Conservation (phyloP, 306 rosid genomes). For the Cucumis cinereus region DNA sequence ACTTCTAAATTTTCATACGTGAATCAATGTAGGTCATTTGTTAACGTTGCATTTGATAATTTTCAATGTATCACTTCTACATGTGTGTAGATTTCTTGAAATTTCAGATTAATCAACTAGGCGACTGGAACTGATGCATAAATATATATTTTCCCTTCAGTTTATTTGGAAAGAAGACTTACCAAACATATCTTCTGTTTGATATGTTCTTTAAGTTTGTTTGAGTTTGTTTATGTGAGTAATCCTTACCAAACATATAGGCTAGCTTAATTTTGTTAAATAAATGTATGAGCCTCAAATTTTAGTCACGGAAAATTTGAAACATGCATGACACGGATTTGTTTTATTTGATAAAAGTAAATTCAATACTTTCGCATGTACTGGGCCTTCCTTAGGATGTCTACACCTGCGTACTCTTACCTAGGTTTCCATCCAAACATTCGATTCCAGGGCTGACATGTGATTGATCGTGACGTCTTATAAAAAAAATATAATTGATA, state of each 20-base stretch:
- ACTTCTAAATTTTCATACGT: too few relatives aligned
- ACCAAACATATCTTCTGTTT: neutral
- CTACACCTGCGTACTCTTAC: neutral
- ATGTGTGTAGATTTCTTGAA: too few relatives aligned
- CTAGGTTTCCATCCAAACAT: neutral
- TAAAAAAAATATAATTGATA: neutral
- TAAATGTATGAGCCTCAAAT: neutral
- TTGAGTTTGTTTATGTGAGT: neutral
- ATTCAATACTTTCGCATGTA: neutral
- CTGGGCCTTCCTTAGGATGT: neutral
- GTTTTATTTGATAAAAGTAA: neutral
- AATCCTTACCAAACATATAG: neutral
- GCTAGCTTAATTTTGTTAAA: neutral
- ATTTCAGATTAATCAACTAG: too few relatives aligned
- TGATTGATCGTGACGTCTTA: neutral
- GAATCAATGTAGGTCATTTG: too few relatives aligned
- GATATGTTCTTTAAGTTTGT: neutral
- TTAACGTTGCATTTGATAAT: too few relatives aligned
- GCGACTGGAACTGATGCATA: too few relatives aligned
- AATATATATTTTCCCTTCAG: too few relatives aligned
- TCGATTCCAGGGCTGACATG: neutral
- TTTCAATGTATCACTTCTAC: too few relatives aligned
- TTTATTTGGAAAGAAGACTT: neutral
- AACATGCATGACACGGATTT: neutral
- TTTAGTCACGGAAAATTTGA: neutral